These are phyloP conservation scores for Salvia splendens DNA, from an alignment of 257 asterid species.

Conservation along the genomic window DNA sequence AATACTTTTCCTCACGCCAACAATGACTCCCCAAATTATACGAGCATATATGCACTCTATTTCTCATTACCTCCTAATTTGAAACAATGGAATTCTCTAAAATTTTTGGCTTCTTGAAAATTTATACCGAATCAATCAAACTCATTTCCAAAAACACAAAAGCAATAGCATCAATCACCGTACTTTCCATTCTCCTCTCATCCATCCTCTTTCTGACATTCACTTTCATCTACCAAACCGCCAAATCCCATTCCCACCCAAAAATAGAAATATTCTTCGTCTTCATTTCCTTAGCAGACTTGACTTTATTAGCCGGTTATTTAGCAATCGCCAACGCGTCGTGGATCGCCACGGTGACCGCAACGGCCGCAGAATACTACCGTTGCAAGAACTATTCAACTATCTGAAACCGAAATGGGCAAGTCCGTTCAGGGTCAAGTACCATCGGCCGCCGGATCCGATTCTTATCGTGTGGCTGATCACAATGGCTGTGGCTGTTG, in stretches of 20 bases:
- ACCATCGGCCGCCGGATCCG: slow-evolving; percentile 8
- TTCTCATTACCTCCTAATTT: no score
- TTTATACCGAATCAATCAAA: not conserved
- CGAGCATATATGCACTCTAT: no score
- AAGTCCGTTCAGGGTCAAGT: slow-evolving; percentile 28
- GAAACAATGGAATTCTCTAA: not conserved
- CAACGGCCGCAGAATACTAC: not conserved
- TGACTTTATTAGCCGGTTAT: no score
- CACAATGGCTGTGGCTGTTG: not conserved
- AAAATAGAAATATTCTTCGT: no score
- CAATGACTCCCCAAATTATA: no score
- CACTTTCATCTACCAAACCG: not conserved
- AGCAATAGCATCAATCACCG: not conserved
- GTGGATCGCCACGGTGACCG: slow-evolving; percentile 25
- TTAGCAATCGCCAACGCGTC: slow-evolving; percentile 28
- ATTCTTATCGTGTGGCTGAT: not conserved
- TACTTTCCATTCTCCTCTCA: not conserved
- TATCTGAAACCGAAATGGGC: slow-evolving; percentile 26
- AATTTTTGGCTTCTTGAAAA: not conserved
- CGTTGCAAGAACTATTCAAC: slow-evolving; percentile 21
- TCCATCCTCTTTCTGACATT: not conserved
- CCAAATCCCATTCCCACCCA: not conserved
- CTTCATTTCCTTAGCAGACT: no score
- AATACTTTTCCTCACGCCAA: no score
- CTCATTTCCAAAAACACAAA: not conserved